Conservation (phyloP, 352 stramenopile species). For the Elongisporangium undulatum region DNA sequence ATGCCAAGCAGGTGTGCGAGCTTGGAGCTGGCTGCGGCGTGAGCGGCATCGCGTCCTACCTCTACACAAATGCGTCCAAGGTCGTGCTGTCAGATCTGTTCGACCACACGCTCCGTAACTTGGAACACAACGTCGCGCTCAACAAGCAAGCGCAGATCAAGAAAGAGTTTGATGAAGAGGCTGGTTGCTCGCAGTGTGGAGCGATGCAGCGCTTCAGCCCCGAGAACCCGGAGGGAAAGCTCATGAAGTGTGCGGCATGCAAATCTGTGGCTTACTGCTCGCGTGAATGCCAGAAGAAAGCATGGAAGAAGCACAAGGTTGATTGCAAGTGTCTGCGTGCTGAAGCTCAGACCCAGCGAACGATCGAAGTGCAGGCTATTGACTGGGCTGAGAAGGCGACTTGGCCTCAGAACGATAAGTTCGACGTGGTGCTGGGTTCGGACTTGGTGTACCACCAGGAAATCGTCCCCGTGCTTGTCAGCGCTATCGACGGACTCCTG, state of each 20-base stretch:
- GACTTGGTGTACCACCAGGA: constrained; percentile 86
- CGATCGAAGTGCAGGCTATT: constrained; percentile 64
- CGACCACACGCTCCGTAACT: constrained; percentile 74
- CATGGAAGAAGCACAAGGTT: constrained; percentile 82
- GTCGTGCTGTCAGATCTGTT: constrained; percentile 87
- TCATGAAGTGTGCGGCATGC: constrained; percentile 83
- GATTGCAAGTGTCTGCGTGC: constrained; percentile 71
- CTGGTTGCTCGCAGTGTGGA: constrained; percentile 63
- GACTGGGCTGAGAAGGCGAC: constrained; percentile 78
- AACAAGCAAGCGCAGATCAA: constrained; percentile 33
- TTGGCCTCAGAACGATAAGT: constrained; percentile 43
- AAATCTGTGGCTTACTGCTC: constrained; percentile 77
- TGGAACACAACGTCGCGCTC: constrained; percentile 75
- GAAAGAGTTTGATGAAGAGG: constrained; percentile 25
- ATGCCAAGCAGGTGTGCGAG: constrained; percentile 75
- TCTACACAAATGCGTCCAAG: constrained; percentile 70
- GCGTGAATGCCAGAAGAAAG: constrained; percentile 81
- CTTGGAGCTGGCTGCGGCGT: constrained; percentile 82
- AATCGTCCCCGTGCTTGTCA: constrained; percentile 74
- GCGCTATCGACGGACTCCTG: constrained; percentile 73
- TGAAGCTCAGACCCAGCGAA: constrained; percentile 17
- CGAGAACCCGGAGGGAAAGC: constrained; percentile 83
- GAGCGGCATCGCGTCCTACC: constrained; percentile 66
- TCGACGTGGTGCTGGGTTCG: constrained; percentile 77
- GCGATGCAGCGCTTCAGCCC: constrained; percentile 67